Evolutionary conservation across 441 rosid species (phyloP).

Genomic region (Pelargonium hybrid): DNA sequence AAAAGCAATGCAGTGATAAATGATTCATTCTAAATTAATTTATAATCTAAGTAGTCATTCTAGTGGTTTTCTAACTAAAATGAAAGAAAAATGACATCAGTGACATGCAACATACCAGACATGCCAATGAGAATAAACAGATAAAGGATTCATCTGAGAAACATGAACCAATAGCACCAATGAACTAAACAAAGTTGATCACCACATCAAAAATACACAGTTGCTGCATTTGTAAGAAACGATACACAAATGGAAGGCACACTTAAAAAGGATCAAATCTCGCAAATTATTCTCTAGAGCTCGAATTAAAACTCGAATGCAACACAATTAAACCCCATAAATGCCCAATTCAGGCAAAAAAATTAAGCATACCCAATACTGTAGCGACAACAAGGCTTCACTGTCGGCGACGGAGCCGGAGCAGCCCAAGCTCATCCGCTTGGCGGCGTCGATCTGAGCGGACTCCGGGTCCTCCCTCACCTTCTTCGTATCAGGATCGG

Average conservation of each 20-base stretch:
- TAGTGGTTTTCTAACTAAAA: neutral
- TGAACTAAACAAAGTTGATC: neutral
- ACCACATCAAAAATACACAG: neutral
- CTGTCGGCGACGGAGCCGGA: slow-evolving; percentile 38
- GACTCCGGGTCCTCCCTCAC: slow-evolving; percentile 59
- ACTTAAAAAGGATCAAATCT: neutral
- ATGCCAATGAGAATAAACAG: neutral
- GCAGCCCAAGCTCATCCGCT: slow-evolving; percentile 78
- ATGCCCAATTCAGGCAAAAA: neutral
- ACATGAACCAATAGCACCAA: neutral
- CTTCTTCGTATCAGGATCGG: slow-evolving; percentile 39
- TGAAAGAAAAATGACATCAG: neutral
- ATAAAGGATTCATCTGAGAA: neutral
- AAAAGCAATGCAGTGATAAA: neutral
- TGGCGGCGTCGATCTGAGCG: slow-evolving; percentile 91
- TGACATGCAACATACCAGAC: neutral
- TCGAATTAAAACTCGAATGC: neutral
- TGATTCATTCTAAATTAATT: neutral
- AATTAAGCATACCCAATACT: slow-evolving; percentile 56
- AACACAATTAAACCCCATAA: slow-evolving; percentile 15
- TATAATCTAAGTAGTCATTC: no score
- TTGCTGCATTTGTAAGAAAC: no score
- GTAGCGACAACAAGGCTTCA: slow-evolving; percentile 52
- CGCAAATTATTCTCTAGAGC: neutral
- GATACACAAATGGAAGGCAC: no score